Evolutionary conservation across 257 asterid species (phyloP).

Genomic region (Solanum virginianum): DNA sequence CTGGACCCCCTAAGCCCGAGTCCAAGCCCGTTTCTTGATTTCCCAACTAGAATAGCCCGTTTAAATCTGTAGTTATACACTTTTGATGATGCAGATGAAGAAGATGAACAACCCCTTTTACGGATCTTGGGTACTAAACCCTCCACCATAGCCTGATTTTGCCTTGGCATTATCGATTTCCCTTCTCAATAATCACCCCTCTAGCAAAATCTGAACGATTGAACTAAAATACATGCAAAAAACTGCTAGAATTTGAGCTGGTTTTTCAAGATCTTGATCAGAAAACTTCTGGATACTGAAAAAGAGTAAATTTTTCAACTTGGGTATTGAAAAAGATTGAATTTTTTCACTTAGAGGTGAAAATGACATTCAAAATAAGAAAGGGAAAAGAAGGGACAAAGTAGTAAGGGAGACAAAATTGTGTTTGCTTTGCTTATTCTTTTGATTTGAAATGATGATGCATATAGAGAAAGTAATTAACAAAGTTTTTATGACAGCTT

Average conservation of each 20-base stretch:
- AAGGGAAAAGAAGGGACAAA: background rate
- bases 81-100: slow-evolving; percentile 74
- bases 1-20: slow-evolving; percentile 46
- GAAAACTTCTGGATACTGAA: background rate
- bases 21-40: slow-evolving; percentile 41
- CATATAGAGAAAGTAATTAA: background rate
- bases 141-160: slow-evolving; percentile 31
- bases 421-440: background rate
- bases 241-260: background rate
- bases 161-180: slow-evolving; percentile 30
- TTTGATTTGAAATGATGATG: background rate
- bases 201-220: background rate
- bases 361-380: background rate
- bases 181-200: background rate
- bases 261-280: background rate
- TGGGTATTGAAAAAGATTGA: background rate
- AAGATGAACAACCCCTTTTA: slow-evolving; percentile 82
- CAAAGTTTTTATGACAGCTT: background rate
- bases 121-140: slow-evolving; percentile 69
- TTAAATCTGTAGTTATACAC: slow-evolving; percentile 48
- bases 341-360: background rate
- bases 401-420: background rate
- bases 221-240: background rate
- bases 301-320: background rate
- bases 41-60: slow-evolving; percentile 74